Percentiles rank a stretch among this genome's conserved stretches.
These are phyloP conservation scores for Carex kokanica DNA, from an alignment of 176 grass and related monocot genomes.

Conservation along the genomic window DNA sequence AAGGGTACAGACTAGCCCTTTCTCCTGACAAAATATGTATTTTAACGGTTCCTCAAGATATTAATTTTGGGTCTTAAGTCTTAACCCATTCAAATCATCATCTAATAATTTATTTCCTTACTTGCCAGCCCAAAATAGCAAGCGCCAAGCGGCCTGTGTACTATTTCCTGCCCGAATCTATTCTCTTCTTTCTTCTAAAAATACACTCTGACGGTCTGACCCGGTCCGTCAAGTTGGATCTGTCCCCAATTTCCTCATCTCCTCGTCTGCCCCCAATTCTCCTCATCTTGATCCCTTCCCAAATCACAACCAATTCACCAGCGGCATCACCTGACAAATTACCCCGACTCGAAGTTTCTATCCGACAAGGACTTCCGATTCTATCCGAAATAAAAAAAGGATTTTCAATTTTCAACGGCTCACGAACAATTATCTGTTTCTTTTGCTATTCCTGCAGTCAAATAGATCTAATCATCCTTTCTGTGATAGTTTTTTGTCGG, in stretches of 20 bases:
- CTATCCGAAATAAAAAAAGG: neutral
- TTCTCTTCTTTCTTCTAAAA: neutral
- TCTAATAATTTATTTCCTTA: neutral
- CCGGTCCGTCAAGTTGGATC: neutral
- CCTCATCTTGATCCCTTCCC: neutral
- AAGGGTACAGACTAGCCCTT: too few relatives aligned
- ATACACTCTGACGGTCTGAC: constrained; percentile 10
- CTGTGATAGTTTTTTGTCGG: neutral
- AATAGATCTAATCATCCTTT: constrained; percentile 3
- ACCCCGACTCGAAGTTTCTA: neutral
- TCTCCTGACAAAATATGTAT: too few relatives aligned
- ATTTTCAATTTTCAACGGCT: neutral
- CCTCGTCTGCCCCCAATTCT: neutral
- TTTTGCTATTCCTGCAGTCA: neutral
- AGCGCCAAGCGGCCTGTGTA: neutral
- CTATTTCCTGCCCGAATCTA: neutral
- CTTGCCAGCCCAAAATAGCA: neutral
- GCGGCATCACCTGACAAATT: neutral
- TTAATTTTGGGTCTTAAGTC: too few relatives aligned
- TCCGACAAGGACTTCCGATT: neutral
- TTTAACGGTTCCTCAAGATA: too few relatives aligned
- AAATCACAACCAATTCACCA: neutral
- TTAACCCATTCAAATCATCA: neutral
- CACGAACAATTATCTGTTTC: neutral
- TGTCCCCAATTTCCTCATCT: neutral